phyloP scores from a whole-genome alignment of 2,329 filamentous ascomycete genomes.

The Coleophoma cylindrospora region DNA sequence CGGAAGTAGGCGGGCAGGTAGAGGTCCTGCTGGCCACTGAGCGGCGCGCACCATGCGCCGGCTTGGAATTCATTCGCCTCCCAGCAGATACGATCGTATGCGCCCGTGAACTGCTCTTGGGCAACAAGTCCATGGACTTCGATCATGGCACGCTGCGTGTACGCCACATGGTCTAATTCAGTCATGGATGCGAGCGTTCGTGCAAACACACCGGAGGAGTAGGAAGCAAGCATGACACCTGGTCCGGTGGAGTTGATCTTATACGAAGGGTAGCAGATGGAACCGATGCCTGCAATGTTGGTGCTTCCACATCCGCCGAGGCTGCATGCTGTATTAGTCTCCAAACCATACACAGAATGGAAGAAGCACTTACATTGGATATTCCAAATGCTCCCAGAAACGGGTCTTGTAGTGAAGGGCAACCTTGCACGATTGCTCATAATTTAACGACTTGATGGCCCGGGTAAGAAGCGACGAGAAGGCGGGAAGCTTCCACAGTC shows the following conservation, averaged over 20 bases:
- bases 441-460: constrained; percentile 42
- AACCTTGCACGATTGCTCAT: constrained; percentile 48
- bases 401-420: constrained; percentile 64
- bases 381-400: constrained; percentile 47
- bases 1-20: constrained; percentile 71
- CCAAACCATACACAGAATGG: constrained; percentile 32
- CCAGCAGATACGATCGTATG: constrained; percentile 63
- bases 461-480: constrained; percentile 37
- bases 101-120: constrained; percentile 57
- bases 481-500: constrained; percentile 15
- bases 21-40: constrained; percentile 60
- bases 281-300: constrained; percentile 56
- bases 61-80: constrained; percentile 53
- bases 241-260: constrained; percentile 58
- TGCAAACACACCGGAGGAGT: constrained; percentile 41
- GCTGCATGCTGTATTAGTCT: constrained; percentile 25
- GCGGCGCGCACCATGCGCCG: constrained; percentile 57
- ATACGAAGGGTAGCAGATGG: constrained; percentile 63
- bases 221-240: constrained; percentile 57
- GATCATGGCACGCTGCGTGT: constrained; percentile 60
- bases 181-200: constrained; percentile 38
- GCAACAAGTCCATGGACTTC: constrained; percentile 61
- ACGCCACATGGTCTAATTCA: constrained; percentile 56
- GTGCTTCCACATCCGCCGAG: constrained; percentile 44
- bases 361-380: constrained; percentile 24